These are phyloP conservation scores for Penicillium hesseltinei DNA, from an alignment of 2,329 filamentous ascomycete species.

Conservation along the genomic window DNA sequence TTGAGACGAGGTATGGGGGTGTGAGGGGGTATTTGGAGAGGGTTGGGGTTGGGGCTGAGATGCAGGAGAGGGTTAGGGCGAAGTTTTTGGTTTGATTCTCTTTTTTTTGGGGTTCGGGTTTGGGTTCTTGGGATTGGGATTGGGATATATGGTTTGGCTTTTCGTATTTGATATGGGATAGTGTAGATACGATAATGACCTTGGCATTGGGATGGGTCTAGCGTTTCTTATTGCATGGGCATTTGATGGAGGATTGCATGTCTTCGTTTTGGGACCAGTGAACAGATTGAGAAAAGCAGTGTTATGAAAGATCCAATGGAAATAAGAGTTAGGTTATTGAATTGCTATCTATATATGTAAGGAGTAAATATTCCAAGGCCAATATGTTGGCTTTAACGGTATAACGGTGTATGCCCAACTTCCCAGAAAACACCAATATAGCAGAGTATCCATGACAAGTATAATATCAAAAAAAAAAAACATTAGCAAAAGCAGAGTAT, in stretches of 20 bases:
- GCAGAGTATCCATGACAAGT: not conserved
- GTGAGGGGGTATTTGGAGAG: conserved; percentile 62
- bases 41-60: conserved; percentile 57
- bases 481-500: conserved; percentile 3
- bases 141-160: conserved; percentile 1
- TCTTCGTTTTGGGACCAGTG: not conserved
- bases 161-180: conserved; percentile 11
- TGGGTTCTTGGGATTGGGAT: not conserved
- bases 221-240: not conserved
- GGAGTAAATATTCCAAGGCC: not conserved
- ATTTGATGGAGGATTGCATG: not conserved
- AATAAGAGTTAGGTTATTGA: not conserved
- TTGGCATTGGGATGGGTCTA: conserved; percentile 2
- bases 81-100: conserved; percentile 24
- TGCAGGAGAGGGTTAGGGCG: conserved; percentile 41
- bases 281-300: not conserved
- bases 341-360: not conserved
- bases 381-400: not conserved
- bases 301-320: not conserved
- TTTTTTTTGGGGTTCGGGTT: not conserved
- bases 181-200: conserved; percentile 16
- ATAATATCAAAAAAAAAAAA: not conserved
- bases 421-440: not conserved
- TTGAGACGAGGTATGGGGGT: conserved; percentile 64
- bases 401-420: not conserved